phyloP scores from a whole-genome alignment of 2,329 filamentous ascomycete species.

The Curvularia hawaiiensis region DNA sequence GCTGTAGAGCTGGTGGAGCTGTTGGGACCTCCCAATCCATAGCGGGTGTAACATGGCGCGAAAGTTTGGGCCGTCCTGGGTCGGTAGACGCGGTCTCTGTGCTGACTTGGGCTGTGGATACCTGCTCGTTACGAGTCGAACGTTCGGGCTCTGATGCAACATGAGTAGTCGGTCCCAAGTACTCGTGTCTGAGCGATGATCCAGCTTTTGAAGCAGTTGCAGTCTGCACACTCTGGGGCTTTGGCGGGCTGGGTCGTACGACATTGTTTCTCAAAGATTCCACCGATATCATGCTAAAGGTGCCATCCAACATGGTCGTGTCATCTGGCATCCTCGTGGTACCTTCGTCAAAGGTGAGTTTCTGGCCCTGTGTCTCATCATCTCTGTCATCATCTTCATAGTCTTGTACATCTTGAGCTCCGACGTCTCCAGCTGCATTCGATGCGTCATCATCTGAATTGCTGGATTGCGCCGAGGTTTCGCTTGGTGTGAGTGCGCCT shows the following conservation, averaged over 20 bases:
- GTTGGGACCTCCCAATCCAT: constrained; percentile 35
- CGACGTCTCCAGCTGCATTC: background rate
- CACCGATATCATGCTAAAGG: constrained; percentile 58
- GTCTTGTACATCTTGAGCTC: constrained; percentile 11
- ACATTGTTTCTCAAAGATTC: constrained; percentile 50
- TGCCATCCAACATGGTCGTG: constrained; percentile 53
- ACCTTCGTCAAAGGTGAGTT: constrained; percentile 40
- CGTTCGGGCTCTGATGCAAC: background rate
- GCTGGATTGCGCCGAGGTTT: constrained; percentile 8
- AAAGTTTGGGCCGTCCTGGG: constrained; percentile 21
- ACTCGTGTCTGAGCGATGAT: constrained; percentile 22
- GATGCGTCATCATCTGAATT: background rate
- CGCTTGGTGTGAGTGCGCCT: constrained; percentile 10
- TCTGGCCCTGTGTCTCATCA: constrained; percentile 18
- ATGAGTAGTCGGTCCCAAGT: constrained; percentile 14
- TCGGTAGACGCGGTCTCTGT: constrained; percentile 9
- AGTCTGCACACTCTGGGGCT: constrained; percentile 13
- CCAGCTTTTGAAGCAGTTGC: constrained; percentile 12
- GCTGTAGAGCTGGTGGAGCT: constrained; percentile 38
- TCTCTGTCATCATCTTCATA: constrained; percentile 32
- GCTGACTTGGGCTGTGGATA: constrained; percentile 13
- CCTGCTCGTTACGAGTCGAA: constrained; percentile 7
- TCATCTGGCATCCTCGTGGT: constrained; percentile 48
- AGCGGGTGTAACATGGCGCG: constrained; percentile 37
- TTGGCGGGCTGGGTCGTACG: constrained; percentile 34